These are phyloP conservation scores for Oleoguttula mirabilis DNA, from an alignment of 495 filamentous ascomycete species.

Conservation along the genomic window DNA sequence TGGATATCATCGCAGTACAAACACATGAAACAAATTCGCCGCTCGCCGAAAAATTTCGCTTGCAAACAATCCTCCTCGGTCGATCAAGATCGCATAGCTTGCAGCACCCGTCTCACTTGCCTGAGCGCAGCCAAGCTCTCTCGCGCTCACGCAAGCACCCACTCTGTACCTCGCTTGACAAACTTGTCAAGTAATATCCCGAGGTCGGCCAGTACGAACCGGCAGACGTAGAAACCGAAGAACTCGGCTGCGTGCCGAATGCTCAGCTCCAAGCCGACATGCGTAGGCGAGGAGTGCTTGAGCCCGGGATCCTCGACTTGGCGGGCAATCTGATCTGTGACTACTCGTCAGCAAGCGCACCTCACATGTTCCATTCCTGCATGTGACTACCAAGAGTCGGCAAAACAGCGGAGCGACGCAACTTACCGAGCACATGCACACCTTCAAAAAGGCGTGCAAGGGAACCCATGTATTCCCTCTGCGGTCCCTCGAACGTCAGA, in stretches of 20 bases:
- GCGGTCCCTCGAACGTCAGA: conserved; percentile 65
- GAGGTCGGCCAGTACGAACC: conserved; percentile 80
- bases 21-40: too few species aligned
- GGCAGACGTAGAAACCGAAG: conserved; percentile 92
- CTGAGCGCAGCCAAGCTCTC: too few species aligned
- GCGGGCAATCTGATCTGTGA: conserved; percentile 81
- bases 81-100: too few species aligned
- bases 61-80: neutral
- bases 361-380: neutral
- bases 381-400: neutral
- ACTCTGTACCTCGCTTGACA: conserved; percentile 93
- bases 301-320: conserved; percentile 90
- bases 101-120: too few species aligned
- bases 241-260: conserved; percentile 92
- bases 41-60: too few species aligned
- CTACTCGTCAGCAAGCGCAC: conserved; percentile 17
- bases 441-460: conserved; percentile 89
- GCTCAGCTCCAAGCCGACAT: conserved; percentile 87
- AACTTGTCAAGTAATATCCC: conserved; percentile 88
- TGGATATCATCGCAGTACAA: conserved; percentile 2
- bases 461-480: conserved; percentile 80
- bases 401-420: conserved; percentile 3
- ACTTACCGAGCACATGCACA: conserved; percentile 82
- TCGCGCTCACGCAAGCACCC: conserved; percentile 62
- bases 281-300: conserved; percentile 68